Evolutionary conservation across 768 basidiomycete species (phyloP), one percentile per base, ranked within the genome.

Genomic region (Phanerodontia chrysosporium): DNA sequence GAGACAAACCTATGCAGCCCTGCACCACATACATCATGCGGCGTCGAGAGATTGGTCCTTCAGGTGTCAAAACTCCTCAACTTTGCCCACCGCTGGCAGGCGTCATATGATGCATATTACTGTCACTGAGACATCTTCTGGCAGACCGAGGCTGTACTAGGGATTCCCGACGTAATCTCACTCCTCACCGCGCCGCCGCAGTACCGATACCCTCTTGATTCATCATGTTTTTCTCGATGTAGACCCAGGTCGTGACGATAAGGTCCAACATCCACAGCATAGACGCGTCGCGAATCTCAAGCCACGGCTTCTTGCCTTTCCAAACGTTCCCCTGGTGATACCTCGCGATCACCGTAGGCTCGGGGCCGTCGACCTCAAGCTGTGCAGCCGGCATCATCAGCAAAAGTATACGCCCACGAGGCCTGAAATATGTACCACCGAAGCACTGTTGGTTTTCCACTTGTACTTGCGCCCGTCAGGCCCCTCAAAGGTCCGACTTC

Each of bases 221-320:
- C 14, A 7, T 35, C 7, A 7, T 12, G 18, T 8, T 36, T 27
- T 44, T 49, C 42, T 61, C 59, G 14, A 61, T 51, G 55, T 28
- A 61, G 24, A 57, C 22, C 59, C 59, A 61, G 1, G 59, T 57
- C 3, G 53, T 36, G 27, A 61, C 30, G 14, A 61, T 25, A 42
- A 61, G 48, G 29, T 61, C 59, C 16, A 61, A 39, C 10, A 61
- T 25, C 22, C 30, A 46, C 18, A 57, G 12, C 10, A 27, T 55
- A 7, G 25, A 27, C 1, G 30, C 54, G 16, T 57, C 49, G 28
- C n/a, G n/a, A n/a, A 61, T 29, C n/a, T 61, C 53, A 12, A 61
- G 32, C 4, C 14, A 21, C 2, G 59, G 18, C 24, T 46, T 46
- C 18, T 22, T 36, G 18, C 24, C 45, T 12, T 14, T 29, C 22